Percentiles rank a stretch among this genome's conserved stretches.
phyloP scores from a whole-genome alignment of 371 early-diverging fungal species.

The Blyttiomyces sp. region DNA sequence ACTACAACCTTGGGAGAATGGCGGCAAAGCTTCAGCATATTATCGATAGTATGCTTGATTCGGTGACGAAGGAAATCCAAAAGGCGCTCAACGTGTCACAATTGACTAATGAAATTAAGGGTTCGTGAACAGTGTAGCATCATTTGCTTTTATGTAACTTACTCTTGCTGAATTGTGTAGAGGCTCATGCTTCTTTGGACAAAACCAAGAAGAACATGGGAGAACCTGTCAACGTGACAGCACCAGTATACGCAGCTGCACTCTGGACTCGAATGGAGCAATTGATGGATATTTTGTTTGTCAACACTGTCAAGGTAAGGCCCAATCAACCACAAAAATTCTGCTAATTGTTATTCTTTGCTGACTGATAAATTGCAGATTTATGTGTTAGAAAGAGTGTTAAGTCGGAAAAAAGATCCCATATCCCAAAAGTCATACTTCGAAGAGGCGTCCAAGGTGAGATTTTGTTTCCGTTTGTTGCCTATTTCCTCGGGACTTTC shows the following conservation, averaged over 20 bases:
- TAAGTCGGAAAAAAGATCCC: slow-evolving; percentile 67
- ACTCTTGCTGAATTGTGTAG: no score
- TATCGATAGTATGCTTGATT: slow-evolving; percentile 46
- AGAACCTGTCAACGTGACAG: not conserved
- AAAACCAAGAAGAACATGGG: not conserved
- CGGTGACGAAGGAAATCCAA: slow-evolving; percentile 54
- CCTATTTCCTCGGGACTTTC: no score
- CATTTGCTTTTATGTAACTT: no score
- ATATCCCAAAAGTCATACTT: slow-evolving; percentile 62
- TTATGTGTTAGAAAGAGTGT: slow-evolving; percentile 66
- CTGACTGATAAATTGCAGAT: slow-evolving; percentile 38
- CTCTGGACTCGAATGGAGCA: slow-evolving; percentile 71
- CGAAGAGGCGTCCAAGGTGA: slow-evolving; percentile 46
- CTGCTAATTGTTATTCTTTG: not conserved
- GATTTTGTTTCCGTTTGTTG: no score
- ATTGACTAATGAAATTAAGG: slow-evolving; percentile 61
- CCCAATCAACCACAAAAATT: not conserved
- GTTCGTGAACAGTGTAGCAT: no score
- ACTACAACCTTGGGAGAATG: slow-evolving; percentile 64
- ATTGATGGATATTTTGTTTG: slow-evolving; percentile 70
- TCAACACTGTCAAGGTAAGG: slow-evolving; percentile 60
- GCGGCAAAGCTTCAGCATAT: slow-evolving; percentile 45
- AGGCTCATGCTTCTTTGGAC: not conserved
- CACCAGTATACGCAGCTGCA: slow-evolving; percentile 14
- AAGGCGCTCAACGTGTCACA: slow-evolving; percentile 60